These are phyloP conservation scores for Mucuna pruriens DNA, from an alignment of 306 rosid genomes.

Conservation along the genomic window DNA sequence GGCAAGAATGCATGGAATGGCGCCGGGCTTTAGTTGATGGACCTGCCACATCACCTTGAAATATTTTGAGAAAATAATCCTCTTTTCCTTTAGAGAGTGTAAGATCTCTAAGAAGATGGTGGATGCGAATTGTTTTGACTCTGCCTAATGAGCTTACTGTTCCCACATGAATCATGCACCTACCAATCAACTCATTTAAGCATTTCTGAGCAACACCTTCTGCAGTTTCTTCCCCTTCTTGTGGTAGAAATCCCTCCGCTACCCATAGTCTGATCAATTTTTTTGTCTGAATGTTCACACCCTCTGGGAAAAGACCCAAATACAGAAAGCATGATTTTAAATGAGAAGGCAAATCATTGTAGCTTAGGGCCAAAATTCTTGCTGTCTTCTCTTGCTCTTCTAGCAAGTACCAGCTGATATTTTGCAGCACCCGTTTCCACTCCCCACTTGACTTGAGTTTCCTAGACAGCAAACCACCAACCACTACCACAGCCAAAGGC, in stretches of 20 bases:
- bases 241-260: slow-evolving; percentile 55
- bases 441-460: slow-evolving; percentile 46
- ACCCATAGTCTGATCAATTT: slow-evolving; percentile 52
- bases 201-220: slow-evolving; percentile 51
- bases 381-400: slow-evolving; percentile 45
- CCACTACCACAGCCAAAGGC: slow-evolving; percentile 57
- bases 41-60: slow-evolving; percentile 35
- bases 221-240: slow-evolving; percentile 48
- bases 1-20: slow-evolving; percentile 52
- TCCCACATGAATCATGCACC: slow-evolving; percentile 59
- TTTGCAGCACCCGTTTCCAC: slow-evolving; percentile 42
- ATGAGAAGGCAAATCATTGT: slow-evolving; percentile 51
- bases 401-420: slow-evolving; percentile 47
- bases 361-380: slow-evolving; percentile 50
- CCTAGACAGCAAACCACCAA: slow-evolving; percentile 55
- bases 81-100: slow-evolving; percentile 47
- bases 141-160: slow-evolving; percentile 51
- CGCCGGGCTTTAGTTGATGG: slow-evolving; percentile 44
- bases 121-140: slow-evolving; percentile 52
- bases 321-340: slow-evolving; percentile 54
- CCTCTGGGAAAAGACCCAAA: slow-evolving; percentile 52
- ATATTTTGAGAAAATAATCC: slow-evolving; percentile 42
- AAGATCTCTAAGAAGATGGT: slow-evolving; percentile 53
- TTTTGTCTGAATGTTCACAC: slow-evolving; percentile 41
- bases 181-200: slow-evolving; percentile 52